Base-by-base conservation (phyloP, 768 basidiomycete species). In the Suillus luteus region DNA sequence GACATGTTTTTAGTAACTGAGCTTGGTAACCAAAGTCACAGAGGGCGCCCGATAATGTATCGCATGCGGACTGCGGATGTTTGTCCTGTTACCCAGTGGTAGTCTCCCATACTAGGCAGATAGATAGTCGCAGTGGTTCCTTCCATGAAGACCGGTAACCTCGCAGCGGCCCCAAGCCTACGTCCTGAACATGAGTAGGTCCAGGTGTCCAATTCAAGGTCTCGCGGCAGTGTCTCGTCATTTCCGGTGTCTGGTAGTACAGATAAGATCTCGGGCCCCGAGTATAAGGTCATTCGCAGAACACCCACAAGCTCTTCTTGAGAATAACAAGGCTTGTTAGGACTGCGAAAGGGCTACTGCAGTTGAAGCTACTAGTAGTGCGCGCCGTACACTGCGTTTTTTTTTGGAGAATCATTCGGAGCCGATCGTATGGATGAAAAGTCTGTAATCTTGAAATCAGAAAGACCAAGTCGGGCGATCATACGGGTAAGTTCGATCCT, bases 51-150 rank as follows among this genome's bases (percentile, higher is more conserved):
- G 49, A 27, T 27, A 9, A 17, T 49, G 8, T 15, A 24, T 27
- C 27, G 15, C 8, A 51, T 8, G 5, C 14, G 12, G 22, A n/a
- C 24, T 22, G 46, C 24, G 24, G 14, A 51, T 27, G 9, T 51
- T 14, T 51, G 3, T 51, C 27, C 24, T 17, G 15, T 15, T 27
- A 51, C 24, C 24, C 24, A 49, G 48, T 15, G 48, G 14, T 27
- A 49, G 48, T 48, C 41, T 65, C 65, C 68, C 62, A 64, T 65
- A n/a, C n/a, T n/a, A n/a, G n/a, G n/a, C n/a, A 49, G 24, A 15
- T 15, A n/a, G 12, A 14, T 0, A 51, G 15, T 17, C 27, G 27
- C 15, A 27, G 17, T 17, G 27, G 15, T 51, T 27, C 27, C 24
- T 17, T 51, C 48, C 14, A 24, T 5, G 48, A 14, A 24, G 12